These are phyloP conservation scores for Alternaria infectoria DNA, from an alignment of 2,329 filamentous ascomycete species.

Conservation along the genomic window DNA sequence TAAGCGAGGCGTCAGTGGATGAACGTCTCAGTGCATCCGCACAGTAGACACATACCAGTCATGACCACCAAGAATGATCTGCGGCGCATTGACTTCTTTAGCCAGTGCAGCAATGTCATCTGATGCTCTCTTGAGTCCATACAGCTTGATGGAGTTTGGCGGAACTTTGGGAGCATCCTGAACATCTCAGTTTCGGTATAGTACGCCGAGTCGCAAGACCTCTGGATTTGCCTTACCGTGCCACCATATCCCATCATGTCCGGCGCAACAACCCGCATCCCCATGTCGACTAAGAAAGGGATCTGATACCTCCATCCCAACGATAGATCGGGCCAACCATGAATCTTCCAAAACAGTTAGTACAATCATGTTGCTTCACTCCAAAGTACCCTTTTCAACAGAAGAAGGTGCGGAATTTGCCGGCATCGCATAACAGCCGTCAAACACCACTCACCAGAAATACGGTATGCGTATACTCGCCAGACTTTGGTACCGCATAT, in stretches of 20 bases:
- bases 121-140: constrained; percentile 72
- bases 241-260: constrained; percentile 88
- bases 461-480: constrained; percentile 58
- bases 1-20: constrained; percentile 24
- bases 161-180: constrained; percentile 59
- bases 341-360: constrained; percentile 55
- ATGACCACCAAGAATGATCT: constrained; percentile 84
- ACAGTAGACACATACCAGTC: constrained; percentile 65
- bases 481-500: constrained; percentile 54
- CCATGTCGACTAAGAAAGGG: constrained; percentile 72
- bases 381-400: background rate
- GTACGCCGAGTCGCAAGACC: background rate
- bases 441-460: constrained; percentile 55
- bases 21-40: background rate
- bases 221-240: constrained; percentile 58
- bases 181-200: background rate
- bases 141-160: constrained; percentile 66
- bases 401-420: background rate
- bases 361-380: background rate
- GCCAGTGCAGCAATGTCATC: constrained; percentile 78
- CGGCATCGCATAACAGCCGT: background rate
- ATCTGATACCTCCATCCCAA: constrained; percentile 92
- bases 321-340: constrained; percentile 83
- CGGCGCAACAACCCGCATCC: constrained; percentile 79
- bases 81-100: constrained; percentile 59